Evolutionary conservation across 192 early-diverging fungal species (phyloP).

Genomic region (Coemansia sp.): DNA sequence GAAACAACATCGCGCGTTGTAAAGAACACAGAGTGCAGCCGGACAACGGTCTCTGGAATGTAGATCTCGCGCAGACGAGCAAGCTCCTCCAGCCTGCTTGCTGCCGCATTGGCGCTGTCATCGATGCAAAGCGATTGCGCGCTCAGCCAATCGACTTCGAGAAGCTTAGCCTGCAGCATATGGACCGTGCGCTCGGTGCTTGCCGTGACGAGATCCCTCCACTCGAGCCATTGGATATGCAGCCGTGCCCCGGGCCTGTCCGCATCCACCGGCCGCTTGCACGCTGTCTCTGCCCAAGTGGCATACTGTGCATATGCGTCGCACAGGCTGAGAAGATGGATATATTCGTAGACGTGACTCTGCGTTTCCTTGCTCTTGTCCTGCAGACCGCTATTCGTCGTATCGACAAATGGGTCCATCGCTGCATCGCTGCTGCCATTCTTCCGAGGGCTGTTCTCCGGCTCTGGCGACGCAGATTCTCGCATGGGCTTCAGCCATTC

Average conservation of each 20-base stretch:
- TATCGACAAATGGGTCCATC: background rate
- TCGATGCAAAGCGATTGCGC: conserved; percentile 21
- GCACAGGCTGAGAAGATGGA: conserved; percentile 47
- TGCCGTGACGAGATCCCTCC: conserved; percentile 20
- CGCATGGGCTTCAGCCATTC: conserved; percentile 34
- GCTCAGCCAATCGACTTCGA: conserved; percentile 43
- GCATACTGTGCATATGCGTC: conserved; percentile 44
- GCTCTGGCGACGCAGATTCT: background rate
- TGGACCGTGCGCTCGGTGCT: conserved; percentile 22
- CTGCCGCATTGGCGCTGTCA: background rate
- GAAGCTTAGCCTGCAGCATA: conserved; percentile 36
- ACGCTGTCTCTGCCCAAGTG: conserved; percentile 41
- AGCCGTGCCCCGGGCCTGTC: conserved; percentile 4
- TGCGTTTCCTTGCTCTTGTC: background rate
- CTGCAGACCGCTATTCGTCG: background rate
- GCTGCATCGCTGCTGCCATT: background rate
- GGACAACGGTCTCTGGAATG: conserved; percentile 66
- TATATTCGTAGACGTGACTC: conserved; percentile 46
- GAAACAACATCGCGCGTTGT: conserved; percentile 58
- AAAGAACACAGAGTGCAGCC: conserved; percentile 66
- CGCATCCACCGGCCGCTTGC: conserved; percentile 27
- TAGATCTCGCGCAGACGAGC: conserved; percentile 54
- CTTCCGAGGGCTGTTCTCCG: background rate
- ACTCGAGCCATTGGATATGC: conserved; percentile 41
- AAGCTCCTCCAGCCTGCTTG: conserved; percentile 42